Evolutionary conservation across 495 filamentous ascomycete species (phyloP), one percentile per base, ranked within the genome.

Genomic region (Polyplosphaeria fusca): DNA sequence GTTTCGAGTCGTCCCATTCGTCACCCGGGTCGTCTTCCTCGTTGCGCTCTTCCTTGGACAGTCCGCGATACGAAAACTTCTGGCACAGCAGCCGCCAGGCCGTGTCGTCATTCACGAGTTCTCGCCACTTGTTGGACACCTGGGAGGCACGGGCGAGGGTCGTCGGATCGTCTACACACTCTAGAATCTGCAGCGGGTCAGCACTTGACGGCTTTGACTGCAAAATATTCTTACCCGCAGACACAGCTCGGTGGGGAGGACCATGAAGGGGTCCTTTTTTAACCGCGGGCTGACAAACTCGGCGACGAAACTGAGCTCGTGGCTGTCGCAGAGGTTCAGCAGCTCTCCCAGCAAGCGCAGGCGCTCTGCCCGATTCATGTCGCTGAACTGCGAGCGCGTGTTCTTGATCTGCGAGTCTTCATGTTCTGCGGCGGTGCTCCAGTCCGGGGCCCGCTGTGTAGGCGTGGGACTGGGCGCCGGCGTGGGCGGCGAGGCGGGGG

Each of bases 31-130:
- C 59, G 22, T 37, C 28, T 26, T 56, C 59, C 40, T 59, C 60
- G 24, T 14, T 57, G 25, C 35, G 18, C n/a, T 61, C 46, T 27
- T 59, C 61, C 47, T 52, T 77, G 4, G 75, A 76, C 27, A 82
- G 67, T 26, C 87, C 77, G 26, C 88, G 83, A 63, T 91, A 94
- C 44, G 88, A 89, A 69, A 94, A 89, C 70, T 94, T 95, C 49
- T 94, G 88, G 67, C 91, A 96, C 16, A 97, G 77, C 19, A 89
- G 87, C 77, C 95, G 96, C 93, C 93, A 98, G 1, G 94, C 95
- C 68, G 95, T 90, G 73, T 98, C 93, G 65, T 98, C 93, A 64
- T 85, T 91, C 39, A 97, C 74, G 3, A 98, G 77, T 66, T 95
- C 88, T n/a, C 86, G 81, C 93, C 93, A 98, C 60, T 89, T 80